Conservation (phyloP, 257 asterid species). For the Apocynum venetum region DNA sequence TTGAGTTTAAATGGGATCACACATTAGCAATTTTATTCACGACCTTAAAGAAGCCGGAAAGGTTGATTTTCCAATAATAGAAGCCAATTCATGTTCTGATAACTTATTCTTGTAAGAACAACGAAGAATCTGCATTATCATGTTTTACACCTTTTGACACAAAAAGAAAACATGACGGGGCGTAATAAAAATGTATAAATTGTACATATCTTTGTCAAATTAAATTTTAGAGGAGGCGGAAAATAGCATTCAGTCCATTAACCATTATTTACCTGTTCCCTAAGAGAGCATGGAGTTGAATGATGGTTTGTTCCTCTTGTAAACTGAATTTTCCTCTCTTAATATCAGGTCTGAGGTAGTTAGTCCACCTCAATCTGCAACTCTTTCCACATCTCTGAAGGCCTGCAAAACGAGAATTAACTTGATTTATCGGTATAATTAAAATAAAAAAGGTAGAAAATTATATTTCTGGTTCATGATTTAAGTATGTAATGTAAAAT, state of each 20-base stretch:
- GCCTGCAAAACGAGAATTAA: constrained; percentile 29
- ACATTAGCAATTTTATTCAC: not conserved
- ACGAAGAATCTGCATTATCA: not conserved
- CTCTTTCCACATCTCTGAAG: constrained; percentile 91
- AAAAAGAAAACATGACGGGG: no score
- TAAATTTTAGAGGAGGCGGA: no score
- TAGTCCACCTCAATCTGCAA: constrained; percentile 88
- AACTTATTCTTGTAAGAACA: not conserved
- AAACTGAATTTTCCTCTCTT: constrained; percentile 87
- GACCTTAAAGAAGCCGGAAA: not conserved
- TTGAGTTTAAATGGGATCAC: not conserved
- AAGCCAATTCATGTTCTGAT: not conserved
- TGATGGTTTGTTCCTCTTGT: constrained; percentile 92
- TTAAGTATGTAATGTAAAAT: no score
- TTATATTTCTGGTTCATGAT: no score
- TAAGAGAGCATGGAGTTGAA: constrained; percentile 93
- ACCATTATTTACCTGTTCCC: constrained; percentile 61
- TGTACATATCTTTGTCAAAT: no score
- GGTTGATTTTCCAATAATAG: not conserved
- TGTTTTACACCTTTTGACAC: not conserved
- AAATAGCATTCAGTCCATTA: no score
- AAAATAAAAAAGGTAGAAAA: not conserved
- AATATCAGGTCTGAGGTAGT: constrained; percentile 83
- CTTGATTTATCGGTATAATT: not conserved
- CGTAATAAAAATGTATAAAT: no score